Conservation (phyloP, 2,329 filamentous ascomycete genomes). For the Fusarium ambrosium region DNA sequence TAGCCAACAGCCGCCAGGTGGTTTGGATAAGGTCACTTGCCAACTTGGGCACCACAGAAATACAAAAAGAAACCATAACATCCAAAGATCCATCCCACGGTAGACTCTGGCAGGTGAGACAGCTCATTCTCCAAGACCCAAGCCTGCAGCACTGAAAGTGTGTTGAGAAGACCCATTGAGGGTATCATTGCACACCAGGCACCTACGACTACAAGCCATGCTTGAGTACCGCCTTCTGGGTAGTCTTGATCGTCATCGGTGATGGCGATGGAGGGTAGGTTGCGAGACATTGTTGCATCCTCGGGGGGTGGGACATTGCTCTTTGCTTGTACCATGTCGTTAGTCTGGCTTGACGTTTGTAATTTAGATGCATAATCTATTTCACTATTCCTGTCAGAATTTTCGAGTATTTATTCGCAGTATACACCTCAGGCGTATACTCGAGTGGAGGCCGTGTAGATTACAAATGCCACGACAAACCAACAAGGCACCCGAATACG, state of each 20-base stretch:
- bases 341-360: not conserved
- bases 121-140: slow-evolving; percentile 77
- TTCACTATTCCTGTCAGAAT: not conserved
- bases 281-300: not conserved
- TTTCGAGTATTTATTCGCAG: not conserved
- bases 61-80: slow-evolving; percentile 79
- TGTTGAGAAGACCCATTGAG: slow-evolving; percentile 76
- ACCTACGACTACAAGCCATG: slow-evolving; percentile 80
- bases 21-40: slow-evolving; percentile 19
- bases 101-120: slow-evolving; percentile 66
- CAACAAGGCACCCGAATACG: not conserved
- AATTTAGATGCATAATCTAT: not conserved
- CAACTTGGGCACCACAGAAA: slow-evolving; percentile 78
- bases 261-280: not conserved
- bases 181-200: slow-evolving; percentile 76
- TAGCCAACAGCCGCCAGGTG: no score
- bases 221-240: slow-evolving; percentile 76
- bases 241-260: slow-evolving; percentile 55
- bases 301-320: no score
- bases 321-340: not conserved
- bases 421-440: not conserved
- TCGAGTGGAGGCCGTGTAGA: not conserved
- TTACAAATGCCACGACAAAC: not conserved
- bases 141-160: slow-evolving; percentile 75
- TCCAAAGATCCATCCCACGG: slow-evolving; percentile 80